Percentiles rank a stretch among this genome's conserved stretches.
Conservation (phyloP, 2,329 filamentous ascomycete genomes). For the Exophiala mesophila region DNA sequence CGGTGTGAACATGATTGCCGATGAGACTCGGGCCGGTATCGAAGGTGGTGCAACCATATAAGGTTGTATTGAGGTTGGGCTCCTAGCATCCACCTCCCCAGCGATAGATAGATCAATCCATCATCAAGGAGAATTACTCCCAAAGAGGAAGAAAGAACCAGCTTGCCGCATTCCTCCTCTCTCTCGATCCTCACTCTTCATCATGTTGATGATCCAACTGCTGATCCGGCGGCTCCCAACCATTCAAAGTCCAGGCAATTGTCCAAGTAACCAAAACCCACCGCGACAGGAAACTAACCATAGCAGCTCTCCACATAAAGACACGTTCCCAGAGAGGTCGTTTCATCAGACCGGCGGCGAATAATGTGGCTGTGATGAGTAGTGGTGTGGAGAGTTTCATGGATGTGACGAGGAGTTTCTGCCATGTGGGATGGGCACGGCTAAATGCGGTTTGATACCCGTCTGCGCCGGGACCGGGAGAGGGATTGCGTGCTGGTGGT, state of each 20-base stretch:
- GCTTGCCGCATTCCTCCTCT: too few species aligned
- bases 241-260: slow-evolving; percentile 19
- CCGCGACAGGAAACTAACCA: slow-evolving; percentile 16
- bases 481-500: too few species aligned
- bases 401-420: slow-evolving; percentile 9
- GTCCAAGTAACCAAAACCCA: slow-evolving; percentile 20
- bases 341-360: slow-evolving; percentile 12
- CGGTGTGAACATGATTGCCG: too few species aligned
- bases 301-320: slow-evolving; percentile 13
- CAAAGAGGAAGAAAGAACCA: too few species aligned
- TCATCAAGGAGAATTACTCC: too few species aligned
- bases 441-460: slow-evolving; percentile 13
- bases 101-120: too few species aligned
- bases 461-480: slow-evolving; percentile 1
- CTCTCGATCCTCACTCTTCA: neutral
- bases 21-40: too few species aligned
- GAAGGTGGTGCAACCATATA: too few species aligned
- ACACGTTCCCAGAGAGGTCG: slow-evolving; percentile 16
- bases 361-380: slow-evolving; percentile 14
- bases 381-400: slow-evolving; percentile 13
- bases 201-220: neutral
- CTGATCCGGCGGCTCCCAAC: slow-evolving; percentile 6
- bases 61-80: too few species aligned
- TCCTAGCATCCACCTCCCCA: too few species aligned
- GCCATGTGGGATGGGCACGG: slow-evolving; percentile 15